Base-by-base conservation (phyloP, 2,329 filamentous ascomycete genomes). In the Penicillium sp. region DNA sequence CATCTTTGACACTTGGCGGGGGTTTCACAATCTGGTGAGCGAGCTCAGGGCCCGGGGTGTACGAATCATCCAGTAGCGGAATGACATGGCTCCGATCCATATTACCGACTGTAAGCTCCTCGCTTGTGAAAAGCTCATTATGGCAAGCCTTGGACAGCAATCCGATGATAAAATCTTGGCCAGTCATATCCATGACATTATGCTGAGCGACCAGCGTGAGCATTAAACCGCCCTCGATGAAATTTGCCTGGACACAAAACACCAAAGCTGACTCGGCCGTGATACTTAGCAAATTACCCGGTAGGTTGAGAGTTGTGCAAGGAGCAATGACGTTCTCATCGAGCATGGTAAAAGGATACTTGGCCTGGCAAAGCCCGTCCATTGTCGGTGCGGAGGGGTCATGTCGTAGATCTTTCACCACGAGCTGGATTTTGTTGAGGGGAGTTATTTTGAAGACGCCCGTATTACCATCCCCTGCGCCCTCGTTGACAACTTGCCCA, bases 161-260 rank as follows among this genome's bases (percentile, higher is more conserved):
- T 1, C 68, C 50, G n/a, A 83, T 79, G 12, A 83, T 62, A 21
- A 76, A 70, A 2, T 70, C 79, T 61, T 81, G 77, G 1, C 81
- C 82, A 1, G 73, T 75, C 70, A 81, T 79, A 49, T 86, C 83
- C 74, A 83, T 80, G 1, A 72, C 69, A 23, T 77, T 75, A 59
- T 86, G 83, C 21, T 82, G 77, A 4, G 73, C 75, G 21, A 75
- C 74, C 29, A 83, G 69, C 2, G 79, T 81, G 7, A 85, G 71
- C 1, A 85, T 62, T 0, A 85, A 61, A 0, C 82, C 82, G 10
- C 78, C 81, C 4, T 64, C 52, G 38, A 85, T 77, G 53, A 82
- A 78, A 48, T 76, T 83, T 1, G 75, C 74, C 61, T 84, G 82
- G 1, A 83, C 58, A 0, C 79, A 59, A 42, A 84, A 67, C 0